These are phyloP conservation scores for Erysimum cheiri DNA, from an alignment of 441 rosid genomes.

Conservation along the genomic window DNA sequence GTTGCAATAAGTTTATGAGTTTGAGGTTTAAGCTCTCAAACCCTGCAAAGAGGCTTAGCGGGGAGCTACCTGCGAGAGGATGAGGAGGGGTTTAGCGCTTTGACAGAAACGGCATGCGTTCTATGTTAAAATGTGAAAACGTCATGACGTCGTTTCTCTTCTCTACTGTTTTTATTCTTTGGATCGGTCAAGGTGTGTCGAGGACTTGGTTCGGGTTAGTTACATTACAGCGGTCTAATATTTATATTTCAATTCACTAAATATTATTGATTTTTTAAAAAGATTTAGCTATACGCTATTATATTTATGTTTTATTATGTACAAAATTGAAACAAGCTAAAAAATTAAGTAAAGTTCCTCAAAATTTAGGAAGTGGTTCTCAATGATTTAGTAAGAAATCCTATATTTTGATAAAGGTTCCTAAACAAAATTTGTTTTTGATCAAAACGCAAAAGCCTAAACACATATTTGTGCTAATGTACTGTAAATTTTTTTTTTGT, in stretches of 20 bases:
- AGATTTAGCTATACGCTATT: no score
- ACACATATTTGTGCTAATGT: no score
- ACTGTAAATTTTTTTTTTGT: neutral
- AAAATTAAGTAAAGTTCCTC: neutral
- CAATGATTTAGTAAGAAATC: neutral
- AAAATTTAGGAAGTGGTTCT: neutral
- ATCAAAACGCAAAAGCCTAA: no score
- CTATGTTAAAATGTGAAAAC: neutral
- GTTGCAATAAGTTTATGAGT: neutral
- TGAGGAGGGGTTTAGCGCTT: conserved; percentile 38
- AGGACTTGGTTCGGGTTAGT: no score
- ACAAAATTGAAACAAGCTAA: no score
- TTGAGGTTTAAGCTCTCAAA: conserved; percentile 35
- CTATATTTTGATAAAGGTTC: neutral
- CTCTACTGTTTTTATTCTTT: neutral
- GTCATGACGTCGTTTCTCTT: neutral
- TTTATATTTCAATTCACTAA: no score
- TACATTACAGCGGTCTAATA: no score
- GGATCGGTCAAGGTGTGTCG: no score
- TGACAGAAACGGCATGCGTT: neutral
- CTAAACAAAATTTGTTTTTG: neutral
- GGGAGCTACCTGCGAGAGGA: conserved; percentile 24
- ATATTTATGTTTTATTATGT: no score
- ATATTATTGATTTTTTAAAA: no score
- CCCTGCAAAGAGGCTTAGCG: conserved; percentile 13